Evolutionary conservation across 306 rosid genomes (phyloP).

Genomic region (Quercus engelmannii): DNA sequence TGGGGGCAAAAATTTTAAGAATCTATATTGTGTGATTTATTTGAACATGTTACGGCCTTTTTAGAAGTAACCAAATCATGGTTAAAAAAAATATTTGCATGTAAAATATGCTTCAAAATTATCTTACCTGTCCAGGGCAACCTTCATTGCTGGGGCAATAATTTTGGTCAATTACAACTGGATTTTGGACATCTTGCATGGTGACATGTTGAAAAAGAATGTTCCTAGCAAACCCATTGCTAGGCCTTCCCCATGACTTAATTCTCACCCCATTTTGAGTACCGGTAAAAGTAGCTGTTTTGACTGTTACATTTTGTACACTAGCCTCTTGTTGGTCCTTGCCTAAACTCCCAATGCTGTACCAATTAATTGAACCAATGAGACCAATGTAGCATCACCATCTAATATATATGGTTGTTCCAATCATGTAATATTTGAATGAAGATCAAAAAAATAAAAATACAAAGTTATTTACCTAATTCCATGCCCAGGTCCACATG

Average conservation of each 20-base stretch:
- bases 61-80: not conserved
- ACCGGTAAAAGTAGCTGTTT: conserved; percentile 22
- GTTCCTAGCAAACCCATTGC: conserved; percentile 43
- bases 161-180: conserved; percentile 49
- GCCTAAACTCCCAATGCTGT: conserved; percentile 58
- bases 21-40: not conserved
- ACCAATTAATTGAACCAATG: not conserved
- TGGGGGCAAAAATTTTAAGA: too few relatives aligned
- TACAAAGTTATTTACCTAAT: conserved; percentile 31
- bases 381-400: not conserved
- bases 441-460: not conserved
- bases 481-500: conserved; percentile 71
- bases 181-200: conserved; percentile 43
- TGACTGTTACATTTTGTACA: conserved; percentile 57
- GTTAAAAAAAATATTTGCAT: too few relatives aligned
- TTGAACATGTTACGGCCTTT: not conserved
- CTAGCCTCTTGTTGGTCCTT: conserved; percentile 34
- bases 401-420: not conserved
- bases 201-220: conserved; percentile 34
- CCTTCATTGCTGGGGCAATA: conserved; percentile 36
- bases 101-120: too few relatives aligned
- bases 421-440: not conserved
- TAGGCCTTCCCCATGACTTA: conserved; percentile 58
- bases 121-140: conserved; percentile 41
- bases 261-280: conserved; percentile 49